phyloP scores from a whole-genome alignment of 169 alveolate genomes.

The Ichthyophthirius multifiliis region DNA sequence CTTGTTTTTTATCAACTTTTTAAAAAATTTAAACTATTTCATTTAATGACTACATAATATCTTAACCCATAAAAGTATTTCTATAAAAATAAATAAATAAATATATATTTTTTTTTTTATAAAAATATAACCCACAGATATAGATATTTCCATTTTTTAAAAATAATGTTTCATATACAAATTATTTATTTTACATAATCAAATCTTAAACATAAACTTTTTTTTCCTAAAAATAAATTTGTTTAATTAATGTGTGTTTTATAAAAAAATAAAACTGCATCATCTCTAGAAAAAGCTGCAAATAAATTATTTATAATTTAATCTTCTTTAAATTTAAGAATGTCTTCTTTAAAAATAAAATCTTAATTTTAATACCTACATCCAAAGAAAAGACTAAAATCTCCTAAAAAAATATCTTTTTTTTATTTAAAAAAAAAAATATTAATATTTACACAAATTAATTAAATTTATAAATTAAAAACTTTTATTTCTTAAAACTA shows the following conservation, averaged over 20 bases:
- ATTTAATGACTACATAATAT: conserved; percentile 27
- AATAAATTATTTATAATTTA: conserved; percentile 27
- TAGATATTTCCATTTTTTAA: conserved; percentile 34
- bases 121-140: conserved; percentile 57
- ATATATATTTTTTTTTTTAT: neutral
- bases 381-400: conserved; percentile 53
- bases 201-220: conserved; percentile 61
- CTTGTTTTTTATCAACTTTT: conserved; percentile 6
- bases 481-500: conserved; percentile 9
- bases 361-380: conserved; percentile 56
- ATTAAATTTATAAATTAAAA: no score
- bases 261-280: no score
- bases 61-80: conserved; percentile 54
- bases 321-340: conserved; percentile 14
- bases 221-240: neutral
- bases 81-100: no score
- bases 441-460: no score
- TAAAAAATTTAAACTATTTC: conserved; percentile 16
- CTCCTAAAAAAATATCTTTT: no score
- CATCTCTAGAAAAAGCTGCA: conserved; percentile 62
- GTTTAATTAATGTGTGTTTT: neutral
- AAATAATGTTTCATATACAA: neutral
- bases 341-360: conserved; percentile 58
- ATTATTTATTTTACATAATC: conserved; percentile 6
- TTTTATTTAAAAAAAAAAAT: no score